Conservation (phyloP, 352 stramenopile species). For the Albugo laibachii region DNA sequence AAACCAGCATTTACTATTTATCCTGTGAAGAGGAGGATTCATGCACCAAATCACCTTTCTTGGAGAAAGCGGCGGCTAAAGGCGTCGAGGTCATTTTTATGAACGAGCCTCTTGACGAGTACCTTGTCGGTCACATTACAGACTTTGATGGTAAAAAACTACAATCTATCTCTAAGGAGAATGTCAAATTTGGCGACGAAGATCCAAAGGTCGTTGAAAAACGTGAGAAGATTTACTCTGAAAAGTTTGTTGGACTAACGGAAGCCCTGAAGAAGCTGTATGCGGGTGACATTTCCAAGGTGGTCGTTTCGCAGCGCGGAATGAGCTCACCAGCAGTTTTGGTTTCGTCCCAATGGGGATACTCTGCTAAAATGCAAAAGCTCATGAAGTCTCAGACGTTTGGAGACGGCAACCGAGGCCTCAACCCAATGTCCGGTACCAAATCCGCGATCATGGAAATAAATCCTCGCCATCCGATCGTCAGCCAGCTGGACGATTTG, state of each 20-base stretch:
- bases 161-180: conserved; percentile 94
- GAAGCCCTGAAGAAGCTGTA: conserved; percentile 94
- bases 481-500: conserved; percentile 87
- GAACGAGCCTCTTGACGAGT: conserved; percentile 97
- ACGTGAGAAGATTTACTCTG: conserved; percentile 90
- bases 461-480: conserved; percentile 97
- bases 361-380: conserved; percentile 98
- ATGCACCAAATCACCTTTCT: conserved; percentile 89
- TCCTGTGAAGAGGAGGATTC: conserved; percentile 86
- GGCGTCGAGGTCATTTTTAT: conserved; percentile 97
- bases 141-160: conserved; percentile 93
- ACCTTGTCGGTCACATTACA: conserved; percentile 88
- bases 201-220: conserved; percentile 90
- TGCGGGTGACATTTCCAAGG: conserved; percentile 86
- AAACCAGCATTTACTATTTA: conserved; percentile 98
- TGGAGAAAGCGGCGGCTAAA: conserved; percentile 94
- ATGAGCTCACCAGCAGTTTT: conserved; percentile 90
- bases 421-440: conserved; percentile 2
- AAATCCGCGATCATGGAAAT: conserved; percentile 92
- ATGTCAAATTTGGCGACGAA: conserved; percentile 97
- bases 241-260: conserved; percentile 91
- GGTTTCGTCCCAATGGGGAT: conserved; percentile 91
- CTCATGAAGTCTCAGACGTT: conserved; percentile 98
- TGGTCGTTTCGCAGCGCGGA: conserved; percentile 90
- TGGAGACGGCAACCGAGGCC: conserved; percentile 20